Conservation (phyloP, 306 rosid species). For the Fragaria vesca region DNA sequence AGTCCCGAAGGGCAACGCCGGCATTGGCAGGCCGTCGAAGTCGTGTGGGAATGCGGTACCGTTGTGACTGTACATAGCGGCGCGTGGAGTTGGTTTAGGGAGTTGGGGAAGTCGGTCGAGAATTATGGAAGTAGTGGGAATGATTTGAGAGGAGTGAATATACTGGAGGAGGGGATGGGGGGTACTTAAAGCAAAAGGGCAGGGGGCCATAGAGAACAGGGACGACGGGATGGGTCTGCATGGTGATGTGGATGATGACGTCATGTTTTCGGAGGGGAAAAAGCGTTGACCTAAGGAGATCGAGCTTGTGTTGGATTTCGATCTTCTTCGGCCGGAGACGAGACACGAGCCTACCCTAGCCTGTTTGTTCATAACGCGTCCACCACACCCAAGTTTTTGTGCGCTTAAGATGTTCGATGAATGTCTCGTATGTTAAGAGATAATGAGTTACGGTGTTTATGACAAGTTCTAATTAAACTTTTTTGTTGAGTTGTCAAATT, state of each 20-base stretch:
- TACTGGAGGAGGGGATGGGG: neutral
- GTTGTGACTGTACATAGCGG: slow-evolving; percentile 58
- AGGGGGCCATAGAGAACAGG: slow-evolving; percentile 1
- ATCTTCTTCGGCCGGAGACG: neutral
- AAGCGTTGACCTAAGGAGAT: slow-evolving; percentile 53
- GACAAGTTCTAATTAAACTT: no score
- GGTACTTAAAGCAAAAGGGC: slow-evolving; percentile 40
- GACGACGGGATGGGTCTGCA: slow-evolving; percentile 13
- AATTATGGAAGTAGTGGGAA: neutral
- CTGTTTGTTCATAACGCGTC: neutral
- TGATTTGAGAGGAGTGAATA: neutral
- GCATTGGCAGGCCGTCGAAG: slow-evolving; percentile 9
- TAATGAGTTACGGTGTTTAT: no score
- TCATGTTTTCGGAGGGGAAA: neutral
- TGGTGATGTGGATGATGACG: slow-evolving; percentile 65
- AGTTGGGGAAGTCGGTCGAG: neutral
- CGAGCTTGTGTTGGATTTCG: neutral
- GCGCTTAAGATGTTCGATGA: neutral
- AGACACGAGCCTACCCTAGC: neutral
- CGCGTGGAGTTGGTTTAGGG: slow-evolving; percentile 15
- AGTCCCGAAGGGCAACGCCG: slow-evolving; percentile 1
- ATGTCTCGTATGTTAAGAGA: neutral
- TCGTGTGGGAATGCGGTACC: slow-evolving; percentile 33
- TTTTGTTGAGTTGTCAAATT: neutral
- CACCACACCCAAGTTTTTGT: neutral